These are phyloP conservation scores for Solanum dulcamara DNA, from an alignment of 257 asterid genomes.

Conservation along the genomic window DNA sequence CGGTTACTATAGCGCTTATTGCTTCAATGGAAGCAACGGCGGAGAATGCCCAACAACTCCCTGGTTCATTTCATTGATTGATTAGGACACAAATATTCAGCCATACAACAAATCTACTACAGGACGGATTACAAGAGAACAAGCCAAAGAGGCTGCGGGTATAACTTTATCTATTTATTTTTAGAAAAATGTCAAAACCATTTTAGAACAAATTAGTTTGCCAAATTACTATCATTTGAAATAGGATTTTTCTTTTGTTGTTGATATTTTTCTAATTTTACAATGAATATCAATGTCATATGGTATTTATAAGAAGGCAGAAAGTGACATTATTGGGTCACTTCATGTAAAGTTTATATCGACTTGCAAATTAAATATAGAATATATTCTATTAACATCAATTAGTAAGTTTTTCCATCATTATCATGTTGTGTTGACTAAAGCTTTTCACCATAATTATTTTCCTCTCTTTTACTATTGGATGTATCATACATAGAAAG, in stretches of 20 bases:
- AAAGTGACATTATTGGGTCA: neutral
- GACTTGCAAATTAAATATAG: neutral
- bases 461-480: neutral
- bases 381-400: neutral
- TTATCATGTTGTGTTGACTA: neutral
- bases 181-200: neutral
- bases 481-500: neutral
- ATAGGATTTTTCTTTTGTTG: neutral
- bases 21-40: conserved; percentile 48
- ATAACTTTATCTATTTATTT: too few relatives aligned
- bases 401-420: neutral
- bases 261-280: neutral
- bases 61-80: conserved; percentile 9
- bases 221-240: neutral
- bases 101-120: neutral
- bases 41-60: conserved; percentile 75
- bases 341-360: neutral
- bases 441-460: neutral
- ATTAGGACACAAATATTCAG: neutral
- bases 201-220: neutral
- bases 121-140: too few relatives aligned
- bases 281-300: neutral
- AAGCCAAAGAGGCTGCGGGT: too few relatives aligned
- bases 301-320: too few relatives aligned
- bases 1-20: conserved; percentile 36